Evolutionary conservation across 805 yeast genomes (phyloP).

Genomic region (Metschnikowia drakensbergensis): DNA sequence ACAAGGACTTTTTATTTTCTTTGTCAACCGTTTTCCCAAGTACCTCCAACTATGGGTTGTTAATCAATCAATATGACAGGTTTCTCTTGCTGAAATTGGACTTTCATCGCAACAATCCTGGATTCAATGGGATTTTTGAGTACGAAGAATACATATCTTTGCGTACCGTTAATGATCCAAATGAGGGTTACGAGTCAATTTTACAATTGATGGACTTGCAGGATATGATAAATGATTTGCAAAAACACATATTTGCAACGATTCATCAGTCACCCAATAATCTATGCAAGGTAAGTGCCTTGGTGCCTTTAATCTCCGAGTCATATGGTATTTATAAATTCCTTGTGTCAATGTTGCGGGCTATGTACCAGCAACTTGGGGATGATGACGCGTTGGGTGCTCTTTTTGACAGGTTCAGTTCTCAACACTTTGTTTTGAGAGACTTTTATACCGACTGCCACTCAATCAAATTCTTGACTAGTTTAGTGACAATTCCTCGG

Average conservation of each 20-base stretch:
- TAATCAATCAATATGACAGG: slow-evolving; percentile 72
- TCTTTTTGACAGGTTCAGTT: slow-evolving; percentile 62
- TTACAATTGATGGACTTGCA: slow-evolving; percentile 81
- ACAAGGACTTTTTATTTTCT: slow-evolving; percentile 73
- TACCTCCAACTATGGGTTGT: slow-evolving; percentile 56
- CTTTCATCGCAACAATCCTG: slow-evolving; percentile 81
- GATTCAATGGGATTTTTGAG: slow-evolving; percentile 93
- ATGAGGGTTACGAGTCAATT: slow-evolving; percentile 90
- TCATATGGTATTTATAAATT: slow-evolving; percentile 91
- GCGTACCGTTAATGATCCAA: slow-evolving; percentile 85
- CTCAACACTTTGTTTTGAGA: slow-evolving; percentile 67
- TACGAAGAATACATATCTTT: slow-evolving; percentile 92
- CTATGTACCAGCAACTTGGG: slow-evolving; percentile 69
- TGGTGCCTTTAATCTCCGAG: slow-evolving; percentile 88
- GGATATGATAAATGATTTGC: slow-evolving; percentile 76
- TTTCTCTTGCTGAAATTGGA: slow-evolving; percentile 68
- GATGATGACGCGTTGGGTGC: slow-evolving; percentile 76
- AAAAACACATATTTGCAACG: slow-evolving; percentile 69
- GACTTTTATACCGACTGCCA: slow-evolving; percentile 91
- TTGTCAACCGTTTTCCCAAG: slow-evolving; percentile 54
- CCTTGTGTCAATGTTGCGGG: slow-evolving; percentile 84
- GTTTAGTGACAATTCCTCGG: slow-evolving; percentile 76
- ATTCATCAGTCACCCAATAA: slow-evolving; percentile 54
- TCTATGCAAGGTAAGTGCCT: slow-evolving; percentile 79
- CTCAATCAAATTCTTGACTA: slow-evolving; percentile 72